Percentiles rank a stretch among this genome's conserved stretches.
These are phyloP conservation scores for Tylopilus sp. DNA, from an alignment of 768 basidiomycete species.

Conservation along the genomic window DNA sequence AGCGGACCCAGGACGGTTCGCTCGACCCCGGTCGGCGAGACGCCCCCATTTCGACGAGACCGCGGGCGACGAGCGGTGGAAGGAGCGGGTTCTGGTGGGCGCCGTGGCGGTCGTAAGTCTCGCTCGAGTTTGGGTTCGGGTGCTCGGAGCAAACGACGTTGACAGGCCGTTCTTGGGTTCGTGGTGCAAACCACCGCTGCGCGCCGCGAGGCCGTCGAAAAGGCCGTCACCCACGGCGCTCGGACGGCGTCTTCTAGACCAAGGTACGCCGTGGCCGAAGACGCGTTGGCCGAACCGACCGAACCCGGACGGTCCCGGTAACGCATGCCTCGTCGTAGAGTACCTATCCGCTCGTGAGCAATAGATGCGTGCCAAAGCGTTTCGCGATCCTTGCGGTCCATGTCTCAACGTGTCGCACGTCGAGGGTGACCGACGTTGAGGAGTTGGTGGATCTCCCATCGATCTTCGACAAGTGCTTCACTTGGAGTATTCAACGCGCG, in stretches of 20 bases:
- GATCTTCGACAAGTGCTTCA: too few species aligned
- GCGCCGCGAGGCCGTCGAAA: slow-evolving; percentile 31
- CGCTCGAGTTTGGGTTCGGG: background rate
- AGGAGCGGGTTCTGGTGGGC: slow-evolving; percentile 58
- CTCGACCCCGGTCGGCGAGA: slow-evolving; percentile 31
- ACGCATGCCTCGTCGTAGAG: background rate
- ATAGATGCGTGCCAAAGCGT: background rate
- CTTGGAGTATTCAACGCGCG: background rate
- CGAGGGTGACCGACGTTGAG: background rate
- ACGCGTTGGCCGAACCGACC: slow-evolving; percentile 21
- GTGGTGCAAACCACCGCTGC: slow-evolving; percentile 32
- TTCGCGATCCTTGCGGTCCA: background rate
- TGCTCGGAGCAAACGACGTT: background rate
- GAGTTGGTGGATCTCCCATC: background rate
- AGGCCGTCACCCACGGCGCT: slow-evolving; percentile 6
- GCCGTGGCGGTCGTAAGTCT: slow-evolving; percentile 47
- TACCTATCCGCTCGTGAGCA: background rate
- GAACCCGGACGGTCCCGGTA: background rate
- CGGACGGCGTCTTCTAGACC: slow-evolving; percentile 4
- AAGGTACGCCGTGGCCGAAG: slow-evolving; percentile 13
- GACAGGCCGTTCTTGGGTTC: slow-evolving; percentile 33
- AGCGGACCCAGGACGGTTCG: slow-evolving; percentile 40
- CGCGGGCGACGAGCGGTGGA: slow-evolving; percentile 57
- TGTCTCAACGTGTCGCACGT: background rate
- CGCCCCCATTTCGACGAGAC: slow-evolving; percentile 47